A percentile compares a stretch with the other conserved stretches of the same genome.
phyloP scores from a whole-genome alignment of 768 basidiomycete genomes.

The Hygrocybe punicea region DNA sequence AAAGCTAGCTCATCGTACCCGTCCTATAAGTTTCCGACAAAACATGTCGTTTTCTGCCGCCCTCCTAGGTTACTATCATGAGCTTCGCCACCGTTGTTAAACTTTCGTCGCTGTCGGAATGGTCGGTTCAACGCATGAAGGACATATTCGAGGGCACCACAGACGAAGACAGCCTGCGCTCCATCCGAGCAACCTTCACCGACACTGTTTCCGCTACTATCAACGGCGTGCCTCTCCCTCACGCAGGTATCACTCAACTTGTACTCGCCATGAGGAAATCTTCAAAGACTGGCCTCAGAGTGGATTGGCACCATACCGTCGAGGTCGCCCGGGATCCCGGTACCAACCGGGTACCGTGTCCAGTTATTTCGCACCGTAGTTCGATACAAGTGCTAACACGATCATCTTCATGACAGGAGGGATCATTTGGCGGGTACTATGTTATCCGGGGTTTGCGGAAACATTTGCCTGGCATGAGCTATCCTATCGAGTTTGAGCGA shows the following conservation, averaged over 20 bases:
- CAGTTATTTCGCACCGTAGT: neutral
- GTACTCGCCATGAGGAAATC: slow-evolving; percentile 43
- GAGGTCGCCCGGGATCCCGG: slow-evolving; percentile 41
- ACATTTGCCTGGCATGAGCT: slow-evolving; percentile 30
- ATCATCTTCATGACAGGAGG: slow-evolving; percentile 35
- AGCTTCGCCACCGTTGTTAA: slow-evolving; percentile 2
- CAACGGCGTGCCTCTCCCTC: slow-evolving; percentile 43
- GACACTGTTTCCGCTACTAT: slow-evolving; percentile 38
- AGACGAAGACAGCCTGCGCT: slow-evolving; percentile 41
- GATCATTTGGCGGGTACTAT: slow-evolving; percentile 50
- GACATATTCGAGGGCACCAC: slow-evolving; percentile 49
- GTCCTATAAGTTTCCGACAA: neutral
- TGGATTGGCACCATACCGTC: slow-evolving; percentile 49
- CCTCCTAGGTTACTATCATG: neutral
- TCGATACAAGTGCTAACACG: slow-evolving; percentile 5
- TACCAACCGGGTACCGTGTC: slow-evolving; percentile 41
- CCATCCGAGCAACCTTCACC: slow-evolving; percentile 47
- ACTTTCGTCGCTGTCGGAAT: slow-evolving; percentile 45
- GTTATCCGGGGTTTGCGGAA: slow-evolving; percentile 48
- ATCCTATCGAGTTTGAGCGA: slow-evolving; percentile 41
- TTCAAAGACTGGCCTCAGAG: slow-evolving; percentile 40
- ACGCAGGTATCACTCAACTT: slow-evolving; percentile 39
- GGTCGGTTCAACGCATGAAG: slow-evolving; percentile 50
- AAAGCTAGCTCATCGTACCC: neutral
- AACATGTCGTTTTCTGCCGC: neutral